Conservation (phyloP, 1,284 basidiomycete genomes). For the Microbotryum scabiosae region DNA sequence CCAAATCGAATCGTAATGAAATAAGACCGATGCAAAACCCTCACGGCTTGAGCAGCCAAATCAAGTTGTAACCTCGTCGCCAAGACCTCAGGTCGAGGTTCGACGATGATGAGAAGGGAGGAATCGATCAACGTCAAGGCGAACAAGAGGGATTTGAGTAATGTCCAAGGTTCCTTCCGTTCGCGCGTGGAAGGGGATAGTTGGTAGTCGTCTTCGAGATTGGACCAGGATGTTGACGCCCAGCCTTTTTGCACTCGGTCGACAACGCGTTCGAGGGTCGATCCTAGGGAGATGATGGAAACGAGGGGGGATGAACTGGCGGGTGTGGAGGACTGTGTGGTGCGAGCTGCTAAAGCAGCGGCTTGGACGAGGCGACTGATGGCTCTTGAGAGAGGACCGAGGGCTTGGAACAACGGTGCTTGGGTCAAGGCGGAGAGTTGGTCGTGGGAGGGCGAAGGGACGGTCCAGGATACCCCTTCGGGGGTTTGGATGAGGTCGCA, state of each 20-base stretch:
- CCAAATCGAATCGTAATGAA: constrained; percentile 32
- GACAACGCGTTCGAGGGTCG: constrained; percentile 8
- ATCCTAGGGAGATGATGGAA: constrained; percentile 8
- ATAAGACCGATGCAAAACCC: constrained; percentile 25
- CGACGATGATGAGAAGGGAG: constrained; percentile 27
- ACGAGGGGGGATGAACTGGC: constrained; percentile 1
- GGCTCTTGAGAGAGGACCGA: constrained; percentile 29
- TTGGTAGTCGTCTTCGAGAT: constrained; percentile 13
- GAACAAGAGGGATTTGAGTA: constrained; percentile 33
- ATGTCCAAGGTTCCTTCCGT: constrained; percentile 28
- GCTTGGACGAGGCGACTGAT: constrained; percentile 30
- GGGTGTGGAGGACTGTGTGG: background rate
- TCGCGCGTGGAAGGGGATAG: constrained; percentile 21
- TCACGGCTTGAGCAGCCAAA: constrained; percentile 23
- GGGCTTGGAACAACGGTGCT: constrained; percentile 7
- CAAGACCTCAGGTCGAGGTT: constrained; percentile 1
- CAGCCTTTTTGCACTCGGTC: constrained; percentile 17
- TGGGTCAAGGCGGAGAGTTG: constrained; percentile 4
- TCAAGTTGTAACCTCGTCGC: constrained; percentile 10
- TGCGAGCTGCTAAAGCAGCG: constrained; percentile 1
- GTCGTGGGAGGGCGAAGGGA: constrained; percentile 17
- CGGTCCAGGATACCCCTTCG: constrained; percentile 21
- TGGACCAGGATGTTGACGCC: constrained; percentile 24
- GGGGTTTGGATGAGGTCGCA: constrained; percentile 12
- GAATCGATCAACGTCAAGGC: constrained; percentile 30